Base-by-base conservation (phyloP, 2,329 filamentous ascomycete species). In the Emergomyces orientalis region DNA sequence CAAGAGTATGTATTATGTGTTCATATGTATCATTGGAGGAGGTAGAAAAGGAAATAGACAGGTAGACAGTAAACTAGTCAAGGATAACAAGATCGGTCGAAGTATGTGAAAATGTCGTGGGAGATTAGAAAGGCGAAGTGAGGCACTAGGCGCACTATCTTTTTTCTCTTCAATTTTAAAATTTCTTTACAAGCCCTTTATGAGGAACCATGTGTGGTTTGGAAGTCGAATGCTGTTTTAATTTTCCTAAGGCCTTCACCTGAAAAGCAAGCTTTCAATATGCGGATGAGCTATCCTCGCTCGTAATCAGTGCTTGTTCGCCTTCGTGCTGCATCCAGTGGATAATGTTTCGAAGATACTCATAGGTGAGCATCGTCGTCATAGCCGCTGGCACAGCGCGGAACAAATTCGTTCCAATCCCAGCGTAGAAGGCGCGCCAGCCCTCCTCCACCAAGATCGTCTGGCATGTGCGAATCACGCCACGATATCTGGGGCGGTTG, bases 331-430 rank as follows among this genome's bases (percentile, higher is more conserved):
- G 84, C 62, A 85, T 67, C 62, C 76, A 77, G 59, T 79, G 78
- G 62, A 86, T 79, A 19, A 78, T 73, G 64, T 82, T 82, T 67
- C 82, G 81, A 63, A 88, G 74, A 67, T 88, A 94, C 77, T 99
- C 94, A 72, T 96, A 99, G 14, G 93, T 97, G 72, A 97, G 82
- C 88, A 99, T 95, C 2, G 94, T 99, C 32, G 96, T 96, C 71
- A 96, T 96, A 25, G 94, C 93, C 27, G 94, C 91, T 39, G 94
- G 94, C 14, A 99, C 88, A 8, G 94, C 94, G 63, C 94, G 85
- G 81, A 97, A 91, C 86, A 99, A 90, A 77, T 99, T 99, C 58
- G 93, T 96, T 45, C 94, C 94, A 81, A 99, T 91, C 43, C 94
- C 94, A 30, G 92, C 93, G 74, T 99, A 99, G 71, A 99, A 97